phyloP scores from a whole-genome alignment of 495 filamentous ascomycete genomes.

The Penicillium subrubescens region DNA sequence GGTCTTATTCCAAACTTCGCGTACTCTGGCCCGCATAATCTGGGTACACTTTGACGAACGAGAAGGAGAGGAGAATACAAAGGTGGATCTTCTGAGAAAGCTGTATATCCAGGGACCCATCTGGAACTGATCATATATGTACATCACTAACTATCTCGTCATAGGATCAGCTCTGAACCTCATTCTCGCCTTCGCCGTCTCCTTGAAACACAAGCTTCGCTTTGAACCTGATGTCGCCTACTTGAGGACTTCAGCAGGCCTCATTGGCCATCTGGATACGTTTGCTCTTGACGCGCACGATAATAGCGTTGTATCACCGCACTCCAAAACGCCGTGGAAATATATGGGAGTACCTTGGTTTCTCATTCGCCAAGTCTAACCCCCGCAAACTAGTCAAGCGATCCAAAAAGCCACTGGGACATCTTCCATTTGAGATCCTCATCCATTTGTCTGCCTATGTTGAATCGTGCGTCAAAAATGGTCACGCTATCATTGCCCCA shows the following conservation, averaged over 20 bases:
- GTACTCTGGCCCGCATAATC: slow-evolving; percentile 73
- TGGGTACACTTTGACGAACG: slow-evolving; percentile 76
- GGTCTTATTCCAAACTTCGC: slow-evolving; percentile 68
- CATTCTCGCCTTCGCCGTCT: slow-evolving; percentile 72
- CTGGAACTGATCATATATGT: background rate
- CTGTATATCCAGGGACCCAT: slow-evolving; percentile 41
- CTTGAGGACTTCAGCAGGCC: slow-evolving; percentile 57
- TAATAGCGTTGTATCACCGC: slow-evolving; percentile 42
- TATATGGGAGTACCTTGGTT: slow-evolving; percentile 66
- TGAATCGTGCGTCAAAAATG: slow-evolving; percentile 56
- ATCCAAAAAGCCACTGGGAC: slow-evolving; percentile 64
- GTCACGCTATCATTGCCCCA: slow-evolving; percentile 53
- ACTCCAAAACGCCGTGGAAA: slow-evolving; percentile 61
- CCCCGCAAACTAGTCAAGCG: slow-evolving; percentile 72
- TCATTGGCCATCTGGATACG: slow-evolving; percentile 41
- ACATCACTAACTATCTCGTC: slow-evolving; percentile 9
- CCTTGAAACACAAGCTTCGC: slow-evolving; percentile 82
- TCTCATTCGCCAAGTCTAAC: slow-evolving; percentile 71
- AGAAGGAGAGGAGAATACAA: slow-evolving; percentile 54
- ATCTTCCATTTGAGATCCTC: slow-evolving; percentile 77
- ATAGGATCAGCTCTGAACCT: slow-evolving; percentile 76
- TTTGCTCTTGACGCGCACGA: slow-evolving; percentile 70
- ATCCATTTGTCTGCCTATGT: slow-evolving; percentile 69
- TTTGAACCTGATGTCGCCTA: slow-evolving; percentile 85
- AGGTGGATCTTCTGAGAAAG: slow-evolving; percentile 73